Evolutionary conservation across 768 basidiomycete species (phyloP), one percentile per base, ranked within the genome.

Genomic region (Russula earlei): DNA sequence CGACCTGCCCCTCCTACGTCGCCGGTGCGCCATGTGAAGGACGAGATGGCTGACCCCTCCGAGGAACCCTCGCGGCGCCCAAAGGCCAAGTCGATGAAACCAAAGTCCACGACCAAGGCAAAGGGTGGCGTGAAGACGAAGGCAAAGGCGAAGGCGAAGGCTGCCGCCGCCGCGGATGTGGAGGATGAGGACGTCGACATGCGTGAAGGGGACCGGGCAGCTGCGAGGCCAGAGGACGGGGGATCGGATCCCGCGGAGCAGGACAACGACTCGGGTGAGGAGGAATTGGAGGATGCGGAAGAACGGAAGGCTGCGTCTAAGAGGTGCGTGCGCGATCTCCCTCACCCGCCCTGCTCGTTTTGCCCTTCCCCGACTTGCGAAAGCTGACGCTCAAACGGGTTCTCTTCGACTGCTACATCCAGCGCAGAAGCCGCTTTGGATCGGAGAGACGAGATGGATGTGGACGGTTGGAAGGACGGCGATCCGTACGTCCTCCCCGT

Each of bases 401-500:
- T n/a, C 7, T n/a, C 50, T 37, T 40, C 11, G 49, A 38, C 41
- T n/a, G n/a, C 40, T 52, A 1, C 47, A 31, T 33, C 41, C 54
- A 85, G 90, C 69, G 87, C 82, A n/a, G 79, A 88, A 65, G 80
- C 79, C 38, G 84, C 79, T 9, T 67, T 89, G 29, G 76, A 75
- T 20, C 77, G 77, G 61, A 77, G 72, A 44, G 67, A 74, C 19
- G 83, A 89, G 37, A 85, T 90, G n/a, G 88, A 90, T 66, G 73
- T 90, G 25, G 73, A 79, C 49, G 85, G 86, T 17, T 91, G 94
- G 94, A 85, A 89, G 72, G 73, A 73, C 24, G 92, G 91, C 12
- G 74, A 85, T 62, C 81, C 90, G 93, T 94, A 66, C 63, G 90
- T 77, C 36, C 17, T n/a, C n/a, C 41, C 11, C n/a, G 4, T 19